A percentile compares a stretch with the other conserved stretches of the same genome.
phyloP scores from a whole-genome alignment of 305 asterid genomes.

The Fraxinus latifolia region DNA sequence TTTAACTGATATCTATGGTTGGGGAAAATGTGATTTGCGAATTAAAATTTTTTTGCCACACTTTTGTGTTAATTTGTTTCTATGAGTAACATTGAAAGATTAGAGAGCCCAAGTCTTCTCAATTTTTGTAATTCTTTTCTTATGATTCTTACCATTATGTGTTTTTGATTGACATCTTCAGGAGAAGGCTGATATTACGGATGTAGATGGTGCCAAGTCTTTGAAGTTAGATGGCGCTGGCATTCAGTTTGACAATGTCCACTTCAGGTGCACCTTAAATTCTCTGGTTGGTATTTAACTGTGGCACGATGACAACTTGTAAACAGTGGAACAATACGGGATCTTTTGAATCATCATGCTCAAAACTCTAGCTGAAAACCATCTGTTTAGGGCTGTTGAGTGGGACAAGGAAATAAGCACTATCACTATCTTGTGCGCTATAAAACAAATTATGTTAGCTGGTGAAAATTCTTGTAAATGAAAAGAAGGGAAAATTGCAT shows the following conservation, averaged over 20 bases:
- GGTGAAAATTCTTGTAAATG: not conserved
- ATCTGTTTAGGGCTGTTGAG: conserved; percentile 13
- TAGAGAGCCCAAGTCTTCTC: not conserved
- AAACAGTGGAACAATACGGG: not conserved
- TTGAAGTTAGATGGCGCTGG: conserved; percentile 65
- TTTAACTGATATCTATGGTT: not conserved
- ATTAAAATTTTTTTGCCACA: not conserved
- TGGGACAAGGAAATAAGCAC: conserved; percentile 11
- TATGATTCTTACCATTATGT: conserved; percentile 13
- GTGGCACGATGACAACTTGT: conserved; percentile 8
- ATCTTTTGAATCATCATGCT: conserved; percentile 21
- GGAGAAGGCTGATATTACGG: conserved; percentile 84
- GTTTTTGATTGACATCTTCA: conserved; percentile 34
- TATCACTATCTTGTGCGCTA: not conserved
- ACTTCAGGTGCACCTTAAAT: conserved; percentile 68
- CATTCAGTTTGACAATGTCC: conserved; percentile 76
- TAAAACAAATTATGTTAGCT: not conserved
- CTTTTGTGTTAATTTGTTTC: not conserved
- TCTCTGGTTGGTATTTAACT: not conserved
- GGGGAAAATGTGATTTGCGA: not conserved
- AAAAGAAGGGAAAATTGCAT: not conserved
- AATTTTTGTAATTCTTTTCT: not conserved
- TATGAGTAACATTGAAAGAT: not conserved
- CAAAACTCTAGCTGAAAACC: conserved; percentile 1
- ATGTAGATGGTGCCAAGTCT: conserved; percentile 62